Evolutionary conservation across 1,284 basidiomycete species (phyloP).

Genomic region (Boletellus sp.): DNA sequence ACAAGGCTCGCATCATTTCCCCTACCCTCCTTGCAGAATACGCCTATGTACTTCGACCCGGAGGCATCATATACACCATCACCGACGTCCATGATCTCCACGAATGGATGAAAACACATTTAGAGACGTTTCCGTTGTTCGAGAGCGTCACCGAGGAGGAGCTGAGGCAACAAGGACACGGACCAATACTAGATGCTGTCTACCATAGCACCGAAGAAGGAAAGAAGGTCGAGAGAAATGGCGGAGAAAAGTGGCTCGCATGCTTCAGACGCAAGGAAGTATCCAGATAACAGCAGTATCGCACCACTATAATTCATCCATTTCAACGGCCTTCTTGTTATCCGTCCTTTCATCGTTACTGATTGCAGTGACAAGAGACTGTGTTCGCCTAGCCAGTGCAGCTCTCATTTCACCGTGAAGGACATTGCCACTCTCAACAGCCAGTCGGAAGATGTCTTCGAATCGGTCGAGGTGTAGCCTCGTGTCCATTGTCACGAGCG

Average conservation of each 20-base stretch:
- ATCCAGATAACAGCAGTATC: conserved; percentile 5
- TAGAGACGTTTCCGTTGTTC: conserved; percentile 86
- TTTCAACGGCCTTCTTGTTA: conserved; percentile 26
- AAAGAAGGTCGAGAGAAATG: conserved; percentile 92
- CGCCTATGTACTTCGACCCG: conserved; percentile 87
- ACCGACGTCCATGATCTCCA: conserved; percentile 95
- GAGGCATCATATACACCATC: conserved; percentile 95
- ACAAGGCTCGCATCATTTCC: conserved; percentile 97
- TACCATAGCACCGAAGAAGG: conserved; percentile 91
- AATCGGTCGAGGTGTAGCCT: conserved; percentile 91
- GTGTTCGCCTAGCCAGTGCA: conserved; percentile 67
- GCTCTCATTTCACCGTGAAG: conserved; percentile 83
- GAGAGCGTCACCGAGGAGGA: conserved; percentile 73
- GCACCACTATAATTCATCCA: conserved; percentile 33
- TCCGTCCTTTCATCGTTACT: conserved; percentile 31
- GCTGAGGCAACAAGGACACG: conserved; percentile 68
- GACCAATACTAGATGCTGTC: conserved; percentile 76
- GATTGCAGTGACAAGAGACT: conserved; percentile 51
- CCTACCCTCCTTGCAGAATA: conserved; percentile 93
- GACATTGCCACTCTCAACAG: conserved; percentile 73
- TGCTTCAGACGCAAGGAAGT: conserved; percentile 71
- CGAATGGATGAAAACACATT: conserved; percentile 92
- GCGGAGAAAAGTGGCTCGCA: conserved; percentile 85
- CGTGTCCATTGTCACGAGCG: conserved; percentile 90
- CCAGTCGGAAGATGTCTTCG: conserved; percentile 82